Base-by-base conservation (phyloP, 441 rosid genomes). In the Bruguiera hainesii region DNA sequence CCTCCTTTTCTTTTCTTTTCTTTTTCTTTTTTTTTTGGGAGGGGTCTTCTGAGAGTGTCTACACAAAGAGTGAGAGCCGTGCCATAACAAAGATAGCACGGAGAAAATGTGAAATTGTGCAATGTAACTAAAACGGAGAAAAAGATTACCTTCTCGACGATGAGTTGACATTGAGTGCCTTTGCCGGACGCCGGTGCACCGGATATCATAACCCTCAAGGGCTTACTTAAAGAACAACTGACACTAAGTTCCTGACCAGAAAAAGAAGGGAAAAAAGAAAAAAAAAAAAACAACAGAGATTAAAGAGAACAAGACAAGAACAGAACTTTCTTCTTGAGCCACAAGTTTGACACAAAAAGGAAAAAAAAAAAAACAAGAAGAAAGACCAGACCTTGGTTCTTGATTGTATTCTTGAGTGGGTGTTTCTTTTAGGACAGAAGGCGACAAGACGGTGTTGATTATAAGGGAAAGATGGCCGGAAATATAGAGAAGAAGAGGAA, bases 181-280 rank as follows among this genome's bases (percentile, higher is more conserved):
- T 91, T 94, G 50, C 99, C 98, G 2, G 94, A 94, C 7, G 97
- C 97, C 0, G 98, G 93, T 26, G 98, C 97, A 28, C 99, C 98
- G 0, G 96, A 89, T 68, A 94, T 89, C 96, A 94, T 94, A 67
- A 94, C 96, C 77, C 88, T 91, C 78, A 94, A 56, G 0, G 98
- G 88, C 77, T 88, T 87, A 35, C 49, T 60, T 18, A 73, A 67
- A 18, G 88, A 91, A 83, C 96, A 84, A 69, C 62, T 70, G 65
- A 89, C 65, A 76, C 77, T 70, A 63, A 81, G 70, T 20, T 77
- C 79, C 86, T 81, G 76, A 66, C 58, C 48, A 62, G 21, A 56
- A 68, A 29, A 13, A 28, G 64, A 52, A n/a, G 64, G 1, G 33
- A 13, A 42, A 33, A 31, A 21, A 50, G 8, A 1, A 21, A 8